Conservation (phyloP, 192 early-diverging fungal species). For the Mortierella hygrophila region DNA sequence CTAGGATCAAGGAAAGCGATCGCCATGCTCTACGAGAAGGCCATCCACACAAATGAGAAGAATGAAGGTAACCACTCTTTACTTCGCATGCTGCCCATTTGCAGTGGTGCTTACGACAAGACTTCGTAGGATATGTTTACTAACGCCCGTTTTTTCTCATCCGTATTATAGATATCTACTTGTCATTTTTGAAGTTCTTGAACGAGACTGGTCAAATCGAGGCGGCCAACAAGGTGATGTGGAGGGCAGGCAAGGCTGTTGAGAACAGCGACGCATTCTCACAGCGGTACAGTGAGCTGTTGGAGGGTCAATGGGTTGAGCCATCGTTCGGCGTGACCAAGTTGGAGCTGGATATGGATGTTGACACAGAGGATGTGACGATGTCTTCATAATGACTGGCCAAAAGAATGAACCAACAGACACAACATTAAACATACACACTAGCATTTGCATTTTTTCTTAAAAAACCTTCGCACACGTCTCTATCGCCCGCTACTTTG, state of each 20-base stretch:
- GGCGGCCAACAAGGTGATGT: constrained; percentile 66
- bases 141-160: not conserved
- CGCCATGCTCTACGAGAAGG: constrained; percentile 59
- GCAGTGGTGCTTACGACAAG: not conserved
- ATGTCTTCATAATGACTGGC: constrained; percentile 4
- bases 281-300: constrained; percentile 35
- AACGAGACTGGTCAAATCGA: constrained; percentile 62
- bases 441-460: constrained; percentile 25
- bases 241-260: constrained; percentile 70
- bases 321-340: constrained; percentile 15
- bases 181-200: constrained; percentile 56
- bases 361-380: constrained; percentile 19
- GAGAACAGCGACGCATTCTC: constrained; percentile 68
- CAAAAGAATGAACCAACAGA: not conserved
- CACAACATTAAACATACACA: constrained; percentile 6
- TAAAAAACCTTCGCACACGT: not conserved
- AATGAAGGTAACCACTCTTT: constrained; percentile 58
- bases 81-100: not conserved
- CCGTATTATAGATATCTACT: constrained; percentile 50
- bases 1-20: constrained; percentile 31
- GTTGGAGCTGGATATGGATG: constrained; percentile 41
- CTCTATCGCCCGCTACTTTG: not conserved
- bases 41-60: constrained; percentile 54
- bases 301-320: constrained; percentile 40
- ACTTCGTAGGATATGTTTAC: not conserved